Base-by-base conservation (phyloP, 345 rosid genomes). In the Anacardium occidentale region DNA sequence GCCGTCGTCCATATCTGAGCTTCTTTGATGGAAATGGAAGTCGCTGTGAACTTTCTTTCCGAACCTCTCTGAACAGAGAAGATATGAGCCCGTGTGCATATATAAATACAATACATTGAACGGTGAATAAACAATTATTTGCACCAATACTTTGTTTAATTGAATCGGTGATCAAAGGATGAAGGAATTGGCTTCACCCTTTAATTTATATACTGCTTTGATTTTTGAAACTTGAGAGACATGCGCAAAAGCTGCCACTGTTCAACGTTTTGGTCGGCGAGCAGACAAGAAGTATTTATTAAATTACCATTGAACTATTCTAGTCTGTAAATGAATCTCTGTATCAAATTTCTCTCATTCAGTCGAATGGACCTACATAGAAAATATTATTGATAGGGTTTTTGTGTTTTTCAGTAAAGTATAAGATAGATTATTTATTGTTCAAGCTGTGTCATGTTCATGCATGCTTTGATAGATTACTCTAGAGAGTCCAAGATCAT, bases 221-320 rank as follows among this genome's bases (percentile, higher is more conserved):
- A 83, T 66, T 77, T 82, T 88, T 78, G 87, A n/a, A n/a, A 80
- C 80, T 44, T 75, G 77, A 77, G 79, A 78, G 85, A 83, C 81
- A 83, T 79, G 84, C 84, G 83, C 73, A 84, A 89, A 89, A 89
- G 91, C 89, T 82, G 88, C 89, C 91, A 87, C 89, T 84, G 77
- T 85, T 86, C 84, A 90, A 90, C 80, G 79, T 83, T 81, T 82
- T 78, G 91, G 85, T 85, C 80, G 76, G 81, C 85, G 85, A 74
- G 88, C 83, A 87, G 83, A 85, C 89, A 83, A 82, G 63, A 79
- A 73, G 80, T 81, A 34, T 79, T 79, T 78, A 82, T 70, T 58
- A 73, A 34, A 66, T 62, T 61, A 65, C 58, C 53, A 29, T 20
- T 76, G 66, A 62, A 81, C 66, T 75, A 78, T 34, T 80, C 37